A percentile compares a stretch with the other conserved stretches of the same genome.
These are phyloP conservation scores for Leptodontidium sp. DNA, from an alignment of 2,329 filamentous ascomycete species.

Conservation along the genomic window DNA sequence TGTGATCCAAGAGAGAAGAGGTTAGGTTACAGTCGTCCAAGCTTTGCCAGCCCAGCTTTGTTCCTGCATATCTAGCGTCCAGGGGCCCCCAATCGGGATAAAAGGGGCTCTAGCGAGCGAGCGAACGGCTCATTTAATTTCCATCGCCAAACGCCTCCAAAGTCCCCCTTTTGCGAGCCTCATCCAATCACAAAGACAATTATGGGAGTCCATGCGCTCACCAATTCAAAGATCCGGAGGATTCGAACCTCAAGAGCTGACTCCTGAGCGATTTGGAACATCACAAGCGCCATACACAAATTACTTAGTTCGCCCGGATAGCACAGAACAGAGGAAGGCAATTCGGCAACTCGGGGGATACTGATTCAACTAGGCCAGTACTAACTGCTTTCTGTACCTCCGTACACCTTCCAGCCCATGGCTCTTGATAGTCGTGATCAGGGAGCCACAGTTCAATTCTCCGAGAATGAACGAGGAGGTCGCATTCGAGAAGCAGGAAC, in stretches of 20 bases:
- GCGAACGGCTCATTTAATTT: background rate
- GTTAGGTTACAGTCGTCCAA: conserved; percentile 14
- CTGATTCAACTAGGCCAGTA: no score
- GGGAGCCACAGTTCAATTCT: background rate
- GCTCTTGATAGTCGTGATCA: background rate
- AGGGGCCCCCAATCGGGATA: background rate
- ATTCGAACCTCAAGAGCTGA: background rate
- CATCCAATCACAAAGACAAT: conserved; percentile 2
- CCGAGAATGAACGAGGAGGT: background rate
- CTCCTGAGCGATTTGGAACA: background rate
- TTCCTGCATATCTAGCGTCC: conserved; percentile 11
- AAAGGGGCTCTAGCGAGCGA: background rate
- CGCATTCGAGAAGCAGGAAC: background rate
- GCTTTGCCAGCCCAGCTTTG: conserved; percentile 3
- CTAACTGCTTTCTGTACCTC: no score
- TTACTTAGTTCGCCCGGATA: no score
- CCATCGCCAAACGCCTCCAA: conserved; percentile 4
- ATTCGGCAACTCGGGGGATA: no score
- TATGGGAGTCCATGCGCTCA: background rate
- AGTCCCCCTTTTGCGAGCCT: background rate
- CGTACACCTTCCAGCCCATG: background rate
- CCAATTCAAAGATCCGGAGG: background rate
- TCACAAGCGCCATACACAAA: background rate
- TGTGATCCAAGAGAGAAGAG: conserved; percentile 13
- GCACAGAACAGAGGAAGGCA: background rate